Percentiles rank a stretch among this genome's conserved stretches.
These are phyloP conservation scores for Nitzschia putrida DNA, from an alignment of 108 stramenopile species.

Conservation along the genomic window DNA sequence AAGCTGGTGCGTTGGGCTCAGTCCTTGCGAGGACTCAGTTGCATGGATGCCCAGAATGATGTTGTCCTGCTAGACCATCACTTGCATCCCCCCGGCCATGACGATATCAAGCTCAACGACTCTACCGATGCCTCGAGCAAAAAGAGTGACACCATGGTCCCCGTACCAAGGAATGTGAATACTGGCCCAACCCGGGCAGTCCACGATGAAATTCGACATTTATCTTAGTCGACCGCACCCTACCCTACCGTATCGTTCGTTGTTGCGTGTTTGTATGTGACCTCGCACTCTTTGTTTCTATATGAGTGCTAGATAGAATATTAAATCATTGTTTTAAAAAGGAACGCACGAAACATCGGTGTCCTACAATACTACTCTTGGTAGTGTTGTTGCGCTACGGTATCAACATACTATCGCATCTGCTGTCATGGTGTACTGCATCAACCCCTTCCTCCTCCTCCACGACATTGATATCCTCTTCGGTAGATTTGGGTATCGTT, in stretches of 20 bases:
- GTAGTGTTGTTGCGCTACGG: too few species aligned
- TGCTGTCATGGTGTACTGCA: background rate
- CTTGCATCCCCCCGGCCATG: constrained; percentile 31
- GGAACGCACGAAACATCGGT: background rate
- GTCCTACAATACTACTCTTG: too few species aligned
- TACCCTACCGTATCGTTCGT: background rate
- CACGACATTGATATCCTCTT: background rate
- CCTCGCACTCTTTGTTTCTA: constrained; percentile 3
- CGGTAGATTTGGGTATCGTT: background rate
- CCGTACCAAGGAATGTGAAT: background rate
- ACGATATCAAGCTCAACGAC: constrained; percentile 2
- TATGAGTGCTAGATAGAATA: too few species aligned
- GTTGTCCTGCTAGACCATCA: constrained; percentile 28
- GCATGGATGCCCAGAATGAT: constrained; percentile 26
- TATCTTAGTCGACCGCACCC: background rate
- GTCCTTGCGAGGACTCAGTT: constrained; percentile 35
- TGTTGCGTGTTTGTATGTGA: constrained; percentile 1
- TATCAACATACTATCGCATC: too few species aligned
- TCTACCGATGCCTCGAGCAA: background rate
- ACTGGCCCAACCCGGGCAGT: background rate
- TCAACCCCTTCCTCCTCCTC: background rate
- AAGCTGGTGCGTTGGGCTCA: constrained; percentile 55
- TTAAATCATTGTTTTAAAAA: too few species aligned
- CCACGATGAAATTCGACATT: constrained; percentile 1
- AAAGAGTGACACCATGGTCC: background rate